Conservation (phyloP, 129 eudicot genomes). For the Artemisia argyi region DNA sequence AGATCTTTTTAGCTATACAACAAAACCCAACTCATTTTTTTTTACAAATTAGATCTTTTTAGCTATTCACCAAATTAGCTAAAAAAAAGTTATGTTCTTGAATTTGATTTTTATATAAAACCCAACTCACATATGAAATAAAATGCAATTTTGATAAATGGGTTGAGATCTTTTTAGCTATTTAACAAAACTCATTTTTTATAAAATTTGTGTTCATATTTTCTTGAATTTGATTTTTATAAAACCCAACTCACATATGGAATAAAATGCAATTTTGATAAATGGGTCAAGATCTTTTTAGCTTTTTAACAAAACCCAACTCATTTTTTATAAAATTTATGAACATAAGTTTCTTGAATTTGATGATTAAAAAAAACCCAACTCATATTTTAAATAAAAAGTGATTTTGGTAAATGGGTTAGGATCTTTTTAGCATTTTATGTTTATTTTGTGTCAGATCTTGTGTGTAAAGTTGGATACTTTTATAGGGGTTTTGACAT, state of each 20-base stretch:
- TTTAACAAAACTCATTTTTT: neutral
- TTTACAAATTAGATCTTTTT: too few species aligned
- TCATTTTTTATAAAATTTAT: neutral
- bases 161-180: conserved; percentile 1
- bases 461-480: conserved; percentile 22
- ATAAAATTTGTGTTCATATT: neutral
- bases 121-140: conserved; percentile 13
- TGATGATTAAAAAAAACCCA: conserved; percentile 19
- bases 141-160: conserved; percentile 11
- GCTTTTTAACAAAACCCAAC: neutral
- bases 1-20: too few species aligned
- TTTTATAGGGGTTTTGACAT: conserved; percentile 18
- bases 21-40: conserved; percentile 12
- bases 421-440: conserved; percentile 13
- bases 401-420: conserved; percentile 11
- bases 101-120: conserved; percentile 5
- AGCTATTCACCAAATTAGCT: too few species aligned
- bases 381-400: conserved; percentile 19
- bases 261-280: conserved; percentile 10
- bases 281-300: conserved; percentile 5
- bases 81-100: conserved; percentile 1
- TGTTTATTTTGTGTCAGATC: conserved; percentile 38
- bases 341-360: neutral
- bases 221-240: conserved; percentile 11
- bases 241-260: conserved; percentile 6